Evolutionary conservation across 2,329 filamentous ascomycete species (phyloP).

Genomic region (Talaromyces marneffei): DNA sequence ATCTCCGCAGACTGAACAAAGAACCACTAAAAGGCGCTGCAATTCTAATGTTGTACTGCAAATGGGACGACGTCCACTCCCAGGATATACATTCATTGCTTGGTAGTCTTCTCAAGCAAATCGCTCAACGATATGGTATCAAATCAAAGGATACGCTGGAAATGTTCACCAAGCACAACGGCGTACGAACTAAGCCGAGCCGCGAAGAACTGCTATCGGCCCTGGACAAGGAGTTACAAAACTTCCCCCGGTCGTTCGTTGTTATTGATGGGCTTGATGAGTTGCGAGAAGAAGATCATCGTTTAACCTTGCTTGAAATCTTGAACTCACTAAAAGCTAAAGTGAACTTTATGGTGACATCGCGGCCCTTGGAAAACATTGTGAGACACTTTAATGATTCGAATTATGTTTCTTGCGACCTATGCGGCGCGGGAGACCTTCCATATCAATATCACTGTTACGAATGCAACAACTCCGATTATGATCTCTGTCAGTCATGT

Average conservation of each 20-base stretch:
- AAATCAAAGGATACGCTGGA: not conserved
- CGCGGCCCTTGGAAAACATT: not conserved
- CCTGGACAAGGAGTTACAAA: not conserved
- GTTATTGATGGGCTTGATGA: constrained; percentile 1
- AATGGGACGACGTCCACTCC: not conserved
- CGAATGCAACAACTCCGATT: not conserved
- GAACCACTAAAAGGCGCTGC: not conserved
- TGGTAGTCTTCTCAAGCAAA: not conserved
- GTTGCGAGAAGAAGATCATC: not conserved
- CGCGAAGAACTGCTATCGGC: not conserved
- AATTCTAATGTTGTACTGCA: not conserved
- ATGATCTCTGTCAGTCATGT: not conserved
- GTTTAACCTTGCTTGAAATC: not conserved
- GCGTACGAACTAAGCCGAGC: not conserved
- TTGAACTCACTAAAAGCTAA: not conserved
- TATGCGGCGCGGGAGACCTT: not conserved
- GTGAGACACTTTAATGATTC: not conserved
- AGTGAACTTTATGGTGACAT: not conserved
- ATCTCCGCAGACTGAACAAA: not conserved
- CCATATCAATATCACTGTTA: not conserved
- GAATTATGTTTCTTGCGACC: not conserved
- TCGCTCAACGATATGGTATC: not conserved
- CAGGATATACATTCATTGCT: not conserved
- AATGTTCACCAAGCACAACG: not conserved
- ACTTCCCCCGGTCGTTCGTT: not conserved